Base-by-base conservation (phyloP, 1,284 basidiomycete species). In the Cutaneotrichosporon dermatis region DNA sequence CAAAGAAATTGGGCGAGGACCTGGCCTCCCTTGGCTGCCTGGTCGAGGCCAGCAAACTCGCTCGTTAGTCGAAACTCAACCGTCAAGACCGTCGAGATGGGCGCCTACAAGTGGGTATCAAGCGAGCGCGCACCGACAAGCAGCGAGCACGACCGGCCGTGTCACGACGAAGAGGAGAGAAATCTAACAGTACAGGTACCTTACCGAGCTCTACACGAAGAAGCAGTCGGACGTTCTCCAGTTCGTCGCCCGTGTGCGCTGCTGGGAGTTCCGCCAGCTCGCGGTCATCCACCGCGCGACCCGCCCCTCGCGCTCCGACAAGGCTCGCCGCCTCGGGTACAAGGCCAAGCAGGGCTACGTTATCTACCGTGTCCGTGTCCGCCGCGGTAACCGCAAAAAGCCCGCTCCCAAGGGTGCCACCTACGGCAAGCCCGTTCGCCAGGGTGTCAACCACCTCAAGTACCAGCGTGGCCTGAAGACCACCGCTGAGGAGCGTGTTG, bases 321-420 rank as follows among this genome's bases (percentile, higher is more conserved):
- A 98, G 86, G 95, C 95, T 68, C 91, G 95, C 80, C 90, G 94
- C 71, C 84, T 99, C 65, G 95, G 95, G 60, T 99, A 99, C 88
- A 99, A 97, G 83, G 92, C 96, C 79, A 99, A 99, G 86, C 96
- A 99, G 82, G 96, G 96, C 74, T 99, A 92, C 80, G 89, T 99
- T 65, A 82, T 99, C 82, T 99, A 99, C 85, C 92, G 96, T 72
- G 83, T 99, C 74, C 92, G 95, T 71, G 95, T 99, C 69, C 88
- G 96, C 76, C 88, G 95, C 69, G 96, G 96, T 80, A 97, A 98
- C 87, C 88, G 96, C 83, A 99, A 99, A 85, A 96, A 94, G 86
- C 94, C 90, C 65, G 95, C 89, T 60, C 90, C 90, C 76, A 99
- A 99, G 86, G 95, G 95, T 73, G 94, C 95, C 63, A 99, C 95